Evolutionary conservation across 1,284 basidiomycete genomes (phyloP), one percentile per base, ranked within the genome.

Genomic region (Moesziomyces aphidis): DNA sequence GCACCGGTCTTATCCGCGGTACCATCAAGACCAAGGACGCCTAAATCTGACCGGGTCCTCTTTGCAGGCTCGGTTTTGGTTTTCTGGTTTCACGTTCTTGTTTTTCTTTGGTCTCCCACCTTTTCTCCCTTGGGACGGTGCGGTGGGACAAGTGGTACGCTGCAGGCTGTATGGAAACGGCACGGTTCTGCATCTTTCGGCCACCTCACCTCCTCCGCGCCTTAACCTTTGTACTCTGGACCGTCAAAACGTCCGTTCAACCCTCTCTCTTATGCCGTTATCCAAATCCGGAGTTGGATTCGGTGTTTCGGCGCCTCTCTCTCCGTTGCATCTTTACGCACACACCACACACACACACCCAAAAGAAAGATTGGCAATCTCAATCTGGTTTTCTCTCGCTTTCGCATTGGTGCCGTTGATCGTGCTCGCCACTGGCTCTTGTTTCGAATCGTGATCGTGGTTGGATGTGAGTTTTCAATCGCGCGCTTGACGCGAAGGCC

Each of bases 1-100:
- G 80, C 61, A 82, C 82, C 61, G 83, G 83, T 83, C 83, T 84
- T 58, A 80, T 83, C 77, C 77, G 82, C 58, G 83, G 83, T 83
- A 83, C 83, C 57, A 66, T 79, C 74, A 81, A 81, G 79, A 75
- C 76, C 67, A 78, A 78, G 70, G 78, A 80, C 62, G 78, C 78
- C 19, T 80, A 76, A 80, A 44, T 53, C 39, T 42, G 39, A 42
- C 34, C 34, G 9, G 3, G 34, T 36, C 34, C 34, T 15, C 34
- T 5, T 7, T 5, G 34, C 34, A 15, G n/a, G n/a, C n/a, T n/a
- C 39, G 17, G 39, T 42, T 13, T 34, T 19, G 17, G 39, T 9
- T 24, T 24, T 45, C 15, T 24, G n/a, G 22, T 45, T 23, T 39
- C 5, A 43, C 34, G 19, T 39, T 22, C 9, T 13, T 36, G 31